Evolutionary conservation across 805 yeast species (phyloP).

Genomic region (Phaffomyces opuntiae): DNA sequence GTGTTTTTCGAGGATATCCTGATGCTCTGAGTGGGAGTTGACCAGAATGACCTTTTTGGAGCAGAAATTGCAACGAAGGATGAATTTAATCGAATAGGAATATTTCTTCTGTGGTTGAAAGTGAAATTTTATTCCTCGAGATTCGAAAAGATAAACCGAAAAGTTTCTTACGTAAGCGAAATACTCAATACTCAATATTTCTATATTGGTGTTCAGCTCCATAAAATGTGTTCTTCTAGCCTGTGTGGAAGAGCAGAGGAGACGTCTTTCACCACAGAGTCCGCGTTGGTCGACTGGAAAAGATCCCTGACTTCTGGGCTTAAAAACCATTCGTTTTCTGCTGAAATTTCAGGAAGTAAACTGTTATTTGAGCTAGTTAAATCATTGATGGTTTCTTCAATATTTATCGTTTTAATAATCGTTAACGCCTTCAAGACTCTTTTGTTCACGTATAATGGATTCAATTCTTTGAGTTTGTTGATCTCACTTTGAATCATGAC

Average conservation of each 20-base stretch:
- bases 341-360: too few species aligned
- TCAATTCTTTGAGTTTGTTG: slow-evolving; percentile 1
- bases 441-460: slow-evolving; percentile 2
- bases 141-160: too few species aligned
- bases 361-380: too few species aligned
- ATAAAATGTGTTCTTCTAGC: background rate
- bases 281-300: slow-evolving; percentile 5
- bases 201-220: background rate
- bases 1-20: too few species aligned
- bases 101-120: too few species aligned
- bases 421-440: slow-evolving; percentile 7
- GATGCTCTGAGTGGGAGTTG: too few species aligned
- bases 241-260: background rate
- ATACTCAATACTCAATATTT: too few species aligned
- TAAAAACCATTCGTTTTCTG: slow-evolving; percentile 3
- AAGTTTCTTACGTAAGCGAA: background rate
- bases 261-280: background rate
- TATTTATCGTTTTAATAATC: slow-evolving; percentile 1
- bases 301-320: slow-evolving; percentile 6
- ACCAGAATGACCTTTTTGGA: too few species aligned
- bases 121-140: too few species aligned
- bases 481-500: slow-evolving; percentile 2
- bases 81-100: too few species aligned
- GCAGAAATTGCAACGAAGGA: too few species aligned
- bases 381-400: background rate